phyloP scores from a whole-genome alignment of 495 filamentous ascomycete genomes.

The Patellaria atrata region DNA sequence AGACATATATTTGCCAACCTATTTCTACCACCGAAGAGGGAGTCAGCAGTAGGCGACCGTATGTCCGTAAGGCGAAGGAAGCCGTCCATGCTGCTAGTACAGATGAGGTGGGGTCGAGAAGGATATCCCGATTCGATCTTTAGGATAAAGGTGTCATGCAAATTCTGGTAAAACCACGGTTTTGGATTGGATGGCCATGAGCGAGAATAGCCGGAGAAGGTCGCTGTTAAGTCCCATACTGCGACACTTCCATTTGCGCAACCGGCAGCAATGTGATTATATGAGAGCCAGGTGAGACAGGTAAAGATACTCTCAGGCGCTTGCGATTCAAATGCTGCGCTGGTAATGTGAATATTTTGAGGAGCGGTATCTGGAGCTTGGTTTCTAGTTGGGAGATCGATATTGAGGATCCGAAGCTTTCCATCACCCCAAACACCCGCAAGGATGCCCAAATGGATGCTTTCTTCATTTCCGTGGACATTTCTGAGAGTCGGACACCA shows the following conservation, averaged over 20 bases:
- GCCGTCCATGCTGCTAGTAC: slow-evolving; percentile 43
- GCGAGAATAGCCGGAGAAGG: slow-evolving; percentile 4
- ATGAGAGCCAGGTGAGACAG: slow-evolving; percentile 47
- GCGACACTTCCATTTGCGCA: slow-evolving; percentile 48
- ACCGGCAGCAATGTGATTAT: slow-evolving; percentile 44
- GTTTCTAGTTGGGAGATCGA: slow-evolving; percentile 27
- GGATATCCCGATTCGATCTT: slow-evolving; percentile 43
- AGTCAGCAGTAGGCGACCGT: slow-evolving; percentile 34
- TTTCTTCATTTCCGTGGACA: slow-evolving; percentile 22
- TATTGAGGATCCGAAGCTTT: slow-evolving; percentile 41
- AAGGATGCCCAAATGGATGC: slow-evolving; percentile 40
- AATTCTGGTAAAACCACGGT: slow-evolving; percentile 41
- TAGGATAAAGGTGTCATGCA: slow-evolving; percentile 48
- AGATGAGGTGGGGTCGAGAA: slow-evolving; percentile 40
- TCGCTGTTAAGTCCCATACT: slow-evolving; percentile 35
- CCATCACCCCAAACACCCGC: slow-evolving; percentile 51
- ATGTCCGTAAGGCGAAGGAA: slow-evolving; percentile 44
- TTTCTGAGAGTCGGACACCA: slow-evolving; percentile 45
- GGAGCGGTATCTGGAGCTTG: neutral
- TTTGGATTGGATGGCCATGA: slow-evolving; percentile 12
- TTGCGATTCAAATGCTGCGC: slow-evolving; percentile 40
- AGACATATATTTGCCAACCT: slow-evolving; percentile 36
- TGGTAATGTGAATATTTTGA: slow-evolving; percentile 28
- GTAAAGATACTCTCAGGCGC: slow-evolving; percentile 39
- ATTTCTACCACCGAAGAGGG: slow-evolving; percentile 34